Conservation (phyloP, 2,329 filamentous ascomycete species). For the Penicillium sp. region DNA sequence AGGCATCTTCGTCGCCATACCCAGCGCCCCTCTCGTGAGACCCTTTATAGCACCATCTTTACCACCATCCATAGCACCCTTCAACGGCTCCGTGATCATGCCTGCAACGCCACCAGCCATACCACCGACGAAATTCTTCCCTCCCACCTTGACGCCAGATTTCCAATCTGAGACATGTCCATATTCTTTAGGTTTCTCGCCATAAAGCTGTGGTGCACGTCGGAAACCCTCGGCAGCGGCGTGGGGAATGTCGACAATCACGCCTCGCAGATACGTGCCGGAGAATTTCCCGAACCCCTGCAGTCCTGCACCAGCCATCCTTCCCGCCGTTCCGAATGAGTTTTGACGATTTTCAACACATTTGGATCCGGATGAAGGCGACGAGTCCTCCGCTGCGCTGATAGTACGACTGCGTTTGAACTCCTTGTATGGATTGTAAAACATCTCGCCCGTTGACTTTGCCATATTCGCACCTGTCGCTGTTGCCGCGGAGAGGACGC, state of each 20-base stretch:
- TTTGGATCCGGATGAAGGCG: neutral
- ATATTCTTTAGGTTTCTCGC: constrained; percentile 38
- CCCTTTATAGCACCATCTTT: constrained; percentile 36
- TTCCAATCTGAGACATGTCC: constrained; percentile 38
- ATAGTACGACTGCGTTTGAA: constrained; percentile 18
- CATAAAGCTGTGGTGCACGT: constrained; percentile 38
- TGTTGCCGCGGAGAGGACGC: constrained; percentile 30
- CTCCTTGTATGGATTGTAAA: constrained; percentile 35
- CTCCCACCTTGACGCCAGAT: constrained; percentile 36
- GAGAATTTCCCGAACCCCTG: constrained; percentile 21
- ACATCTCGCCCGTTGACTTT: constrained; percentile 29
- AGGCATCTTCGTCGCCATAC: constrained; percentile 24
- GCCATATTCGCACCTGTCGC: constrained; percentile 32
- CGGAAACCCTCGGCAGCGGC: constrained; percentile 41
- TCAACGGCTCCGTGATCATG: constrained; percentile 31
- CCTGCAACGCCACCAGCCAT: constrained; percentile 37
- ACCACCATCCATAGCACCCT: constrained; percentile 36
- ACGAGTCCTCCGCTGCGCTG: neutral
- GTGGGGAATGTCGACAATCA: constrained; percentile 38
- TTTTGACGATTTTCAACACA: neutral
- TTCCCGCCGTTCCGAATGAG: constrained; percentile 13
- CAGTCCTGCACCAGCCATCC: neutral
- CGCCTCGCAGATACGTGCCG: constrained; percentile 30
- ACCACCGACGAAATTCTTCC: constrained; percentile 38
- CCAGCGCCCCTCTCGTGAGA: constrained; percentile 25